These are phyloP conservation scores for Rhynchospora tenuis DNA, from an alignment of 176 grass and related monocot genomes.

Conservation along the genomic window DNA sequence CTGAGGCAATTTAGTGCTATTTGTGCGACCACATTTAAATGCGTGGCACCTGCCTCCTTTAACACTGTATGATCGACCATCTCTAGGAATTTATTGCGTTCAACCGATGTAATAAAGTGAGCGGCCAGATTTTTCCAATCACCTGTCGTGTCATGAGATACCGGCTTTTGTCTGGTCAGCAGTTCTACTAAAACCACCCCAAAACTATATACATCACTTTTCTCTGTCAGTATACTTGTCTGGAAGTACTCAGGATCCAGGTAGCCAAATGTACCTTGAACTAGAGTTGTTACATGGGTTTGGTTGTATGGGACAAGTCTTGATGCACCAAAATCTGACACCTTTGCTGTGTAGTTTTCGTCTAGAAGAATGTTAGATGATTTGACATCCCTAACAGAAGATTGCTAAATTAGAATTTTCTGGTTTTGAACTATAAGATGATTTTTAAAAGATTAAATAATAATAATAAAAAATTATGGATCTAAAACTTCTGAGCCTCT, in stretches of 20 bases:
- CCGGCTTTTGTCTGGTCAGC: slow-evolving; percentile 39
- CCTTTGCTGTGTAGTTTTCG: slow-evolving; percentile 40
- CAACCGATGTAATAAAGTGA: slow-evolving; percentile 30
- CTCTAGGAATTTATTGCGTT: slow-evolving; percentile 26
- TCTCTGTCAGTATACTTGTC: slow-evolving; percentile 51
- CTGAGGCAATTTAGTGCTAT: slow-evolving; percentile 39
- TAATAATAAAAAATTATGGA: background rate
- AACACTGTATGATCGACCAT: slow-evolving; percentile 32
- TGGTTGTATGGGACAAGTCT: slow-evolving; percentile 38
- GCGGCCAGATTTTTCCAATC: slow-evolving; percentile 35
- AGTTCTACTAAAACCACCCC: slow-evolving; percentile 50
- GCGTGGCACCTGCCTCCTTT: slow-evolving; percentile 33
- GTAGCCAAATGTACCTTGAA: slow-evolving; percentile 57
- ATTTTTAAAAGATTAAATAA: background rate
- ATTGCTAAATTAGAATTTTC: background rate
- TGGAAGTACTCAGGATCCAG: slow-evolving; percentile 62
- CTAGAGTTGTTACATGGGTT: slow-evolving; percentile 57
- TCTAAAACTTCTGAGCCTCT: background rate
- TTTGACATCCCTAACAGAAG: slow-evolving; percentile 40
- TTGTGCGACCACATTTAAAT: slow-evolving; percentile 37
- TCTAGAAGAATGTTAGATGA: slow-evolving; percentile 55
- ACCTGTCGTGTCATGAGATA: slow-evolving; percentile 1
- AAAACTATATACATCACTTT: slow-evolving; percentile 70
- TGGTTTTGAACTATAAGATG: background rate
- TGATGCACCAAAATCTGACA: slow-evolving; percentile 61